Percentiles rank a stretch among this genome's conserved stretches.
These are phyloP conservation scores for Candida sanyaensis DNA, from an alignment of 1,139 yeast genomes.

Conservation along the genomic window DNA sequence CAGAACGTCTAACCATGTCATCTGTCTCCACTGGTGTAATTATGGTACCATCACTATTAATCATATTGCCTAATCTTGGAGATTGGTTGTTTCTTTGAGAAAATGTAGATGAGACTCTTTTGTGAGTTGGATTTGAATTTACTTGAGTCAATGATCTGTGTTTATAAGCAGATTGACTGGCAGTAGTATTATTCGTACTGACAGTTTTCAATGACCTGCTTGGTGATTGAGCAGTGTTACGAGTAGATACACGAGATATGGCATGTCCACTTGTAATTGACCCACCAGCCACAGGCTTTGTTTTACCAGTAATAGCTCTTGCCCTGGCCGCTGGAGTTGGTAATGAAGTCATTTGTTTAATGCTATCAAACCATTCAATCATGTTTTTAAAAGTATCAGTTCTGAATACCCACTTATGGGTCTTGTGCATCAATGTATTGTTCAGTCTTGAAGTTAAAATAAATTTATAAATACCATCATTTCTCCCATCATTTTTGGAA, in stretches of 20 bases:
- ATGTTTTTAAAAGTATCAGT: constrained; percentile 76
- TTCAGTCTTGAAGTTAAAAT: constrained; percentile 72
- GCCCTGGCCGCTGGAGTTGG: constrained; percentile 57
- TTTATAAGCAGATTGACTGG: constrained; percentile 2
- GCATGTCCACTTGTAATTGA: constrained; percentile 4
- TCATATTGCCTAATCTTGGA: constrained; percentile 44
- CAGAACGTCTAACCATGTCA: constrained; percentile 16
- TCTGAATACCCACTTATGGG: constrained; percentile 92
- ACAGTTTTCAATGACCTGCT: constrained; percentile 27
- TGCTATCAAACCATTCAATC: constrained; percentile 84
- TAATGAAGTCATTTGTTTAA: constrained; percentile 62
- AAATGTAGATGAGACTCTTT: constrained; percentile 40
- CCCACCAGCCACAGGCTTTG: constrained; percentile 4
- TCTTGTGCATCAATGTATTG: constrained; percentile 66
- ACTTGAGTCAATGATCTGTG: constrained; percentile 26
- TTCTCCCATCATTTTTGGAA: constrained; percentile 65
- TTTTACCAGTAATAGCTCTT: constrained; percentile 16
- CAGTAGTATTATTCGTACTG: constrained; percentile 19
- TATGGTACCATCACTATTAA: constrained; percentile 51
- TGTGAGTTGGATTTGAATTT: constrained; percentile 26
- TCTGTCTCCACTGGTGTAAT: constrained; percentile 45
- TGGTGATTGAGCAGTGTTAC: constrained; percentile 13
- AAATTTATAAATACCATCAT: constrained; percentile 70
- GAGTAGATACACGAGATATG: constrained; percentile 11
- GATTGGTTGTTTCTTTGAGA: constrained; percentile 33